phyloP scores from a whole-genome alignment of 73 alveolate species.

The Paramecium bursaria region DNA sequence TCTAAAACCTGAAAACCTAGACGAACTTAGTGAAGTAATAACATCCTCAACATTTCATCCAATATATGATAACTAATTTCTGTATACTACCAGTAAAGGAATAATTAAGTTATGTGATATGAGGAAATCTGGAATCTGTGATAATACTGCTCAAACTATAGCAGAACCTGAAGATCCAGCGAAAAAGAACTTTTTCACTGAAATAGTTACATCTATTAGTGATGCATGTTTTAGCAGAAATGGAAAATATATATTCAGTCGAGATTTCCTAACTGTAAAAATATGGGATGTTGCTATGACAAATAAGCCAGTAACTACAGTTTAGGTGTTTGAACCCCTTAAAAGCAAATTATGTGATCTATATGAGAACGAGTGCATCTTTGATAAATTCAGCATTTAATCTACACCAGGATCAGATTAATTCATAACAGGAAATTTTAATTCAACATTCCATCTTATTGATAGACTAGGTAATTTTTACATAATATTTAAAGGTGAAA shows the following conservation, averaged over 20 bases:
- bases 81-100: slow-evolving; percentile 79
- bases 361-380: slow-evolving; percentile 80
- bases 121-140: slow-evolving; percentile 75
- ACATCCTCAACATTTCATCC: slow-evolving; percentile 83
- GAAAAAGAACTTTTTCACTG: slow-evolving; percentile 84
- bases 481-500: slow-evolving; percentile 29
- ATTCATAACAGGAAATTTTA: slow-evolving; percentile 67
- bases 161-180: slow-evolving; percentile 82
- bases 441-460: slow-evolving; percentile 61
- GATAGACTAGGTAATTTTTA: slow-evolving; percentile 54
- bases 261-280: slow-evolving; percentile 82
- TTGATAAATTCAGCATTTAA: slow-evolving; percentile 77
- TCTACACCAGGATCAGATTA: slow-evolving; percentile 54
- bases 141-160: slow-evolving; percentile 73
- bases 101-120: slow-evolving; percentile 79
- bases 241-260: slow-evolving; percentile 73
- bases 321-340: slow-evolving; percentile 76
- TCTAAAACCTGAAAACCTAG: slow-evolving; percentile 81
- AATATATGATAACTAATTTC: slow-evolving; percentile 68
- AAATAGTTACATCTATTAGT: slow-evolving; percentile 78
- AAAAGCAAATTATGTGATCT: slow-evolving; percentile 82
- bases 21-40: slow-evolving; percentile 83
- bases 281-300: slow-evolving; percentile 83
- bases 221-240: slow-evolving; percentile 76
- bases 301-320: slow-evolving; percentile 75